Evolutionary conservation across 1,284 basidiomycete genomes (phyloP).

Genomic region (Leccinum olivaceoglutinosum): DNA sequence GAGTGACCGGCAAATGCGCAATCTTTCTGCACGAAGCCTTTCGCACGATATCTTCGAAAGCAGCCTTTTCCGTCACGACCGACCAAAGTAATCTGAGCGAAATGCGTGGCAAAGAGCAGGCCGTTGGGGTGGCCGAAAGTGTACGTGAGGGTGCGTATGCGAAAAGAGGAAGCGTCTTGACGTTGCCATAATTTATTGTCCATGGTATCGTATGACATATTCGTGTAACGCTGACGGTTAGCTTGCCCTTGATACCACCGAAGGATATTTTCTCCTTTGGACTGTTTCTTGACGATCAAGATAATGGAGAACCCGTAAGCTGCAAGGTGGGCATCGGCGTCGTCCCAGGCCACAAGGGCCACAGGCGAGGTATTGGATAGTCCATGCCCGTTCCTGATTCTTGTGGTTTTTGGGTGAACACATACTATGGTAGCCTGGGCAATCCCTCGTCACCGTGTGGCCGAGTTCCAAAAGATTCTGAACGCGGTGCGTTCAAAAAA

Average conservation of each 20-base stretch:
- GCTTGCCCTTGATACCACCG: conserved; percentile 98
- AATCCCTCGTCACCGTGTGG: conserved; percentile 50
- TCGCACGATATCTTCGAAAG: conserved; percentile 96
- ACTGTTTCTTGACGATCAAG: conserved; percentile 95
- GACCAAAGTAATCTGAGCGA: conserved; percentile 93
- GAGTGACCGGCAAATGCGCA: too few relatives aligned
- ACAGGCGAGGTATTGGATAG: conserved; percentile 90
- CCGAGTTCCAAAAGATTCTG: too few relatives aligned
- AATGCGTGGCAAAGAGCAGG: conserved; percentile 95
- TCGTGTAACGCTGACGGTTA: conserved; percentile 97
- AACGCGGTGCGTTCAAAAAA: conserved; percentile 83
- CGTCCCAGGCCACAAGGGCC: conserved; percentile 95
- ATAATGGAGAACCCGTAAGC: conserved; percentile 98
- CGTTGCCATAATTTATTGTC: conserved; percentile 83
- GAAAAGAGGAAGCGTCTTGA: conserved; percentile 92
- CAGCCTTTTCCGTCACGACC: conserved; percentile 92
- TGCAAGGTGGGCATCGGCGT: conserved; percentile 88
- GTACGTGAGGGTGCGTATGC: conserved; percentile 86
- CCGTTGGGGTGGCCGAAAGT: conserved; percentile 96
- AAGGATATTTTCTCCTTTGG: conserved; percentile 98
- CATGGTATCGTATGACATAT: conserved; percentile 95
- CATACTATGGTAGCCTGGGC: conserved; percentile 92
- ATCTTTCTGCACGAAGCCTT: conserved; percentile 88
- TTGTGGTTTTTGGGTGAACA: conserved; percentile 98
- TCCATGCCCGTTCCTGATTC: conserved; percentile 99